Evolutionary conservation across 352 stramenopile genomes (phyloP).

Genomic region (Peronosclerospora sorghi): DNA sequence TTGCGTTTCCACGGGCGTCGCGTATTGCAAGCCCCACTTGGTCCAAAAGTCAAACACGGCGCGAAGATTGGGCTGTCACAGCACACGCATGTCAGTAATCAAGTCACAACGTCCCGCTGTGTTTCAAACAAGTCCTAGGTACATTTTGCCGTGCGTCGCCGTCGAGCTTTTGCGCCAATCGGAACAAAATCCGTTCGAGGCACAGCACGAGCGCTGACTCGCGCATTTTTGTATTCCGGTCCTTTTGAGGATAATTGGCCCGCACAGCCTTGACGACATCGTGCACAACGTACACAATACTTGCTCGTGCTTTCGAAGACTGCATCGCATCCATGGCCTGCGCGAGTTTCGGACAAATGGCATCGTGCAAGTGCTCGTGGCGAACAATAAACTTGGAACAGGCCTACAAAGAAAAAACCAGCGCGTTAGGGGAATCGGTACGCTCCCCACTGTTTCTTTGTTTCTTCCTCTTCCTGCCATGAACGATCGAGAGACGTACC

Average conservation of each 20-base stretch:
- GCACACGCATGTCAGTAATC: too few species aligned
- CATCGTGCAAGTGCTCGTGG: conserved; percentile 57
- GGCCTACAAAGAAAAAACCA: conserved; percentile 33
- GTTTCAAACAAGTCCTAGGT: conserved; percentile 19
- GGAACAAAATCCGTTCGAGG: conserved; percentile 56
- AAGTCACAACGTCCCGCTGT: too few species aligned
- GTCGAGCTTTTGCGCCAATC: conserved; percentile 49
- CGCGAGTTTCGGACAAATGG: conserved; percentile 58
- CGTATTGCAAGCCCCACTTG: conserved; percentile 71
- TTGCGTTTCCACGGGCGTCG: conserved; percentile 22
- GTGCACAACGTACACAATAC: conserved; percentile 76
- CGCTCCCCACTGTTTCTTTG: too few species aligned
- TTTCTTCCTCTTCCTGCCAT: too few species aligned
- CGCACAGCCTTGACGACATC: conserved; percentile 73
- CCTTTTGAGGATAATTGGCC: conserved; percentile 50
- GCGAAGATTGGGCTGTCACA: conserved; percentile 56
- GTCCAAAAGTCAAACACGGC: conserved; percentile 76
- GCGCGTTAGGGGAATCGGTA: too few species aligned
- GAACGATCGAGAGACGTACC: conserved; percentile 21
- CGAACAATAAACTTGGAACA: conserved; percentile 80
- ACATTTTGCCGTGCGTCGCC: conserved; percentile 53
- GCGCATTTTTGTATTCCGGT: conserved; percentile 69
- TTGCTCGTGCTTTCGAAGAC: conserved; percentile 54
- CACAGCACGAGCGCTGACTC: conserved; percentile 51
- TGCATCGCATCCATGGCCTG: conserved; percentile 52